Conservation (phyloP, 2,329 filamentous ascomycete genomes). For the Fusarium irregulare region DNA sequence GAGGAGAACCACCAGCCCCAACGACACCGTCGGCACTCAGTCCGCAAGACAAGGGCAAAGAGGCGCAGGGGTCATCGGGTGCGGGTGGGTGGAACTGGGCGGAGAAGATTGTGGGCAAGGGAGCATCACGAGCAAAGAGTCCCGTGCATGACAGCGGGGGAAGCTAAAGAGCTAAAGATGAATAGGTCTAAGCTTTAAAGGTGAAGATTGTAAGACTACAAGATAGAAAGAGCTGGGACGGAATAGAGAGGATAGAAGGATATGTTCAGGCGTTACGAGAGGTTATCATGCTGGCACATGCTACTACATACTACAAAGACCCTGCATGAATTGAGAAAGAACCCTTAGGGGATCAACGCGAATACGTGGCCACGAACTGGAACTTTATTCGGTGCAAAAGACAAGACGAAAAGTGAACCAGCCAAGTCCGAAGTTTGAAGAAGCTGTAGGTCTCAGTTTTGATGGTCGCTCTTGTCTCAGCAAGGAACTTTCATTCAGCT, state of each 20-base stretch:
- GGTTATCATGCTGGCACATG: neutral
- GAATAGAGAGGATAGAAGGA: slow-evolving; percentile 33
- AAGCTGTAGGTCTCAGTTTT: slow-evolving; percentile 31
- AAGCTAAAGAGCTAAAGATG: slow-evolving; percentile 22
- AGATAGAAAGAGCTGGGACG: slow-evolving; percentile 7
- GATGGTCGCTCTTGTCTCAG: slow-evolving; percentile 23
- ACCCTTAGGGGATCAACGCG: neutral
- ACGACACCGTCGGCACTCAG: slow-evolving; percentile 25
- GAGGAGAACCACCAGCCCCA: slow-evolving; percentile 35
- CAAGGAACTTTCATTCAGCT: neutral
- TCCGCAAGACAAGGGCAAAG: slow-evolving; percentile 40
- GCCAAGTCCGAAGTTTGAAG: slow-evolving; percentile 13
- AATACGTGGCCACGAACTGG: slow-evolving; percentile 5
- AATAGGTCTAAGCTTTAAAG: neutral
- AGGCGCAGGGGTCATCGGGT: slow-evolving; percentile 36
- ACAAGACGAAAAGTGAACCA: neutral
- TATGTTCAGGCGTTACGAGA: slow-evolving; percentile 17
- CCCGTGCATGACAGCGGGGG: slow-evolving; percentile 35
- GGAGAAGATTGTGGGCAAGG: slow-evolving; percentile 65
- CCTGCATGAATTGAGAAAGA: slow-evolving; percentile 8
- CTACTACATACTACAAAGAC: neutral
- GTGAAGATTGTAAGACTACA: slow-evolving; percentile 15
- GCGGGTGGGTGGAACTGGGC: slow-evolving; percentile 62
- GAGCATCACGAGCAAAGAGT: slow-evolving; percentile 47
- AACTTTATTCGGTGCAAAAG: neutral